A percentile compares a stretch with the other conserved stretches of the same genome.
phyloP scores from a whole-genome alignment of 2,329 filamentous ascomycete genomes.

The Ophiostoma angusticollis region DNA sequence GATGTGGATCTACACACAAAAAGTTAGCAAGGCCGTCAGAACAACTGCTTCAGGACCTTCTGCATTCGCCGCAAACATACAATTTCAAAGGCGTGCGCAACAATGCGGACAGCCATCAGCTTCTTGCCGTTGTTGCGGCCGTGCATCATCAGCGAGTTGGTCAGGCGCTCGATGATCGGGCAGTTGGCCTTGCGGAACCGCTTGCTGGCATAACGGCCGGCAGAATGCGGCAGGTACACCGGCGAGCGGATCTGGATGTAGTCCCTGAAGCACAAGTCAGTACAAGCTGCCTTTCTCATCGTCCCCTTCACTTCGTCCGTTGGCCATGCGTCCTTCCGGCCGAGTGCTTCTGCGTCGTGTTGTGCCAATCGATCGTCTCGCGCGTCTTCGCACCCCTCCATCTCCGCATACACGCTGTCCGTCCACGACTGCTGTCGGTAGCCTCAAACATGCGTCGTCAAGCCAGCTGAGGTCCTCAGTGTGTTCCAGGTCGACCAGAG shows the following conservation, averaged over 20 bases:
- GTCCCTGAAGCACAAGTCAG: conserved; percentile 49
- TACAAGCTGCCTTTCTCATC: background rate
- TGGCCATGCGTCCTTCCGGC: no score
- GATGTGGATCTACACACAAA: conserved; percentile 73
- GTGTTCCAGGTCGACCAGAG: no score
- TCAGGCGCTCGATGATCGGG: conserved; percentile 99
- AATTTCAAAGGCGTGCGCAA: conserved; percentile 98
- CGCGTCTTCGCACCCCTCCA: no score
- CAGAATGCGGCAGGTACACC: conserved; percentile 98
- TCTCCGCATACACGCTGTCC: no score
- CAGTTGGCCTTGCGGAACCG: conserved; percentile 99
- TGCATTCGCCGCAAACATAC: conserved; percentile 51
- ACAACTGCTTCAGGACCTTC: no score
- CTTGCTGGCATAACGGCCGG: conserved; percentile 97
- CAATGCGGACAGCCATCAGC: conserved; percentile 99
- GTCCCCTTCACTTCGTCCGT: no score
- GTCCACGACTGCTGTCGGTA: no score
- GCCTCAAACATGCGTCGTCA: no score
- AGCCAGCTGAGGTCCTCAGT: no score
- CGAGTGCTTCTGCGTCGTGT: no score
- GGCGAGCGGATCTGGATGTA: conserved; percentile 99
- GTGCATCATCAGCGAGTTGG: conserved; percentile 99
- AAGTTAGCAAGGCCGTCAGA: background rate
- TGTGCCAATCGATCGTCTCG: no score
- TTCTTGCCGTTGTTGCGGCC: conserved; percentile 99